Conservation (phyloP, 495 filamentous ascomycete genomes). For the Aspergillus campestris region DNA sequence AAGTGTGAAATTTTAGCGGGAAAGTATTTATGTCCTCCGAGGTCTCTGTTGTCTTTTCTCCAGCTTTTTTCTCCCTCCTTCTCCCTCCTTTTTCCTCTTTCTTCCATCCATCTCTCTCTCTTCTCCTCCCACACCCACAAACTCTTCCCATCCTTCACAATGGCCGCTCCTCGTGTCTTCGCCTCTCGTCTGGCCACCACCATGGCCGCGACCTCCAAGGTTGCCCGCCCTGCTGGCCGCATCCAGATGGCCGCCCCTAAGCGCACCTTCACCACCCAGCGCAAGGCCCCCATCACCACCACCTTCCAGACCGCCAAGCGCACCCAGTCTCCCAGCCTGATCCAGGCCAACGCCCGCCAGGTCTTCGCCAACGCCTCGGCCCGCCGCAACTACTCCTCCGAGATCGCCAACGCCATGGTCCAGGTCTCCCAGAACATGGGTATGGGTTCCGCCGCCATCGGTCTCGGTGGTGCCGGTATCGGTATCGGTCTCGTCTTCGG, state of each 20-base stretch:
- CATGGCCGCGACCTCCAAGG: conserved; percentile 63
- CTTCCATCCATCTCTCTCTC: conserved; percentile 19
- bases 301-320: conserved; percentile 56
- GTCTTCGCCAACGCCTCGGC: conserved; percentile 50
- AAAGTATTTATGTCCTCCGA: conserved; percentile 36
- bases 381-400: conserved; percentile 67
- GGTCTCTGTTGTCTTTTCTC: conserved; percentile 30
- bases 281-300: conserved; percentile 28
- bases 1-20: conserved; percentile 39
- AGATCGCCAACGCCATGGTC: conserved; percentile 77
- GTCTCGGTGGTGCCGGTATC: conserved; percentile 85
- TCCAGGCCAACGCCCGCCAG: conserved; percentile 56
- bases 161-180: conserved; percentile 66
- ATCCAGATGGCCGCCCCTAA: conserved; percentile 54
- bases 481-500: conserved; percentile 91
- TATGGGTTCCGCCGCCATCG: conserved; percentile 79
- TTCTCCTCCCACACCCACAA: conserved; percentile 5
- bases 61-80: conserved; percentile 36
- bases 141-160: conserved; percentile 46
- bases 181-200: conserved; percentile 63
- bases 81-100: conserved; percentile 18
- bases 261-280: conserved; percentile 54
- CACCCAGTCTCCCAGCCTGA: conserved; percentile 50
- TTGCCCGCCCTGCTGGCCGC: conserved; percentile 60
- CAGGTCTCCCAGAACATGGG: conserved; percentile 81